Evolutionary conservation across 179 eudicot species (phyloP).

Genomic region (Silene coronaria): DNA sequence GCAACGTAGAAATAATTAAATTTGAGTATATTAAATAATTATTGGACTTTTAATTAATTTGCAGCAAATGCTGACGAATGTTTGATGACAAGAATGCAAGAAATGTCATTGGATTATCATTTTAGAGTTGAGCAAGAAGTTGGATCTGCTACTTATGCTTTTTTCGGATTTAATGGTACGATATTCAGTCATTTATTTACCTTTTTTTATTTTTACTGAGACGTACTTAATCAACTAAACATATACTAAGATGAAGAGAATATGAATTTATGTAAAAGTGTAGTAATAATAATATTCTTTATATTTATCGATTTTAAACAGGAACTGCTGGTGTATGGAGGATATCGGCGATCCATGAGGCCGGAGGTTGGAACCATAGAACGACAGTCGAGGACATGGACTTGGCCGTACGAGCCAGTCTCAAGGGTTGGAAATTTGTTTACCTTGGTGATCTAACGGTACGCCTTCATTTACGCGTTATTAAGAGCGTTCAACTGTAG

Average conservation of each 20-base stretch:
- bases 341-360: constrained; percentile 67
- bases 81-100: constrained; percentile 85
- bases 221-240: too few relatives aligned
- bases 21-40: background rate
- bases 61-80: constrained; percentile 79
- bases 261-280: too few relatives aligned
- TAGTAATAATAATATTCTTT: too few relatives aligned
- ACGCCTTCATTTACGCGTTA: background rate
- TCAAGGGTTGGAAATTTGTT: constrained; percentile 74
- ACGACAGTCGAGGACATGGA: constrained; percentile 84
- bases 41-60: background rate
- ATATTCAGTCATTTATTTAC: background rate
- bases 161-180: constrained; percentile 80
- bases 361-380: constrained; percentile 81
- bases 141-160: constrained; percentile 73
- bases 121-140: constrained; percentile 84
- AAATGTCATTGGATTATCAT: constrained; percentile 82
- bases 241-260: too few relatives aligned
- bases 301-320: constrained; percentile 2
- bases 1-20: background rate
- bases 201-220: too few relatives aligned
- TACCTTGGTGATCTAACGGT: constrained; percentile 46
- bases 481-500: too few relatives aligned
- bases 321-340: constrained; percentile 94
- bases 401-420: constrained; percentile 68